Evolutionary conservation across 1,139 yeast genomes (phyloP).

Genomic region (Saccharomyces hybrid): DNA sequence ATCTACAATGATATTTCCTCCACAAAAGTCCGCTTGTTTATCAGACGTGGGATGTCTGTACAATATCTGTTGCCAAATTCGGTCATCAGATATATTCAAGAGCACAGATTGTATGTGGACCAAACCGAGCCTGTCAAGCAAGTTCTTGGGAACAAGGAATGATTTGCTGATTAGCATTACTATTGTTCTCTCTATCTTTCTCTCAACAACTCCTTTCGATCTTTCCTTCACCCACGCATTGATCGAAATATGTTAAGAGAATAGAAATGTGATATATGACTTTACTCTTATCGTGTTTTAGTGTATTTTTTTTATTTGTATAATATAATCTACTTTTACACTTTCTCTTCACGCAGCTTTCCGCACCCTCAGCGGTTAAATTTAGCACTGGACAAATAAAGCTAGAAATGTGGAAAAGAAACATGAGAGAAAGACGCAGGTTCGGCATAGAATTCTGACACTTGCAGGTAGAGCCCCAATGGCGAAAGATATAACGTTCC

Average conservation of each 20-base stretch:
- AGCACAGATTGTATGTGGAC: conserved; percentile 73
- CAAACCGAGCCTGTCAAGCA: conserved; percentile 92
- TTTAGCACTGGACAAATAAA: neutral
- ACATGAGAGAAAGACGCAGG: neutral
- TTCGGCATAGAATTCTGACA: neutral
- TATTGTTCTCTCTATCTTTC: neutral
- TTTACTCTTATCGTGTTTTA: neutral
- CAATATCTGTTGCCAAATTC: conserved; percentile 90
- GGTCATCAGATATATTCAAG: conserved; percentile 90
- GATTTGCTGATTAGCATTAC: neutral
- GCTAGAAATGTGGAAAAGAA: neutral
- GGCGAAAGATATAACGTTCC: neutral
- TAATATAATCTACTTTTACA: neutral
- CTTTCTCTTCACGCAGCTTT: neutral
- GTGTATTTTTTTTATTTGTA: neutral
- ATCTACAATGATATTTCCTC: conserved; percentile 94
- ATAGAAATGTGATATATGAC: neutral
- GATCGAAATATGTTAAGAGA: neutral
- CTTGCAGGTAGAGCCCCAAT: neutral
- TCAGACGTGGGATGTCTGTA: conserved; percentile 93
- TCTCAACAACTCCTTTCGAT: neutral
- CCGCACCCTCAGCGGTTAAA: neutral
- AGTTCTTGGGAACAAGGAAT: conserved; percentile 51
- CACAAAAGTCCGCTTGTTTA: conserved; percentile 84
- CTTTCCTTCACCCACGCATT: neutral